Evolutionary conservation across 257 asterid species (phyloP).

Genomic region (Nicotiana benthamiana): DNA sequence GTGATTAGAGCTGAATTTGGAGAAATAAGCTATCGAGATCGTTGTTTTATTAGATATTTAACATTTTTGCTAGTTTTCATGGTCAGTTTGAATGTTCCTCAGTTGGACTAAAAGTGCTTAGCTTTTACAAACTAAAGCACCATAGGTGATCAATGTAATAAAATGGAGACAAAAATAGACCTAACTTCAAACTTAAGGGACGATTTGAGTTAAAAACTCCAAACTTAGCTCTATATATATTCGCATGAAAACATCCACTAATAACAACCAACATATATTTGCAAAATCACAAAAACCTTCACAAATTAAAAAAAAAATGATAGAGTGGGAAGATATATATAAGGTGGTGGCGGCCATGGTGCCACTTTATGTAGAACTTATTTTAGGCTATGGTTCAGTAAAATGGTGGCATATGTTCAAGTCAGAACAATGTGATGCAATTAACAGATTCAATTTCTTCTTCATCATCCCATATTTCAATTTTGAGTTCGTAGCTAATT

Average conservation of each 20-base stretch:
- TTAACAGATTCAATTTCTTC: constrained; percentile 20
- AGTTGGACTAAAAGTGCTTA: not conserved
- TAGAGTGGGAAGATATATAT: constrained; percentile 20
- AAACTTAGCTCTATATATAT: not conserved
- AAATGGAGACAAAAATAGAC: not conserved
- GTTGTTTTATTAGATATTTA: not conserved
- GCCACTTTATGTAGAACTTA: constrained; percentile 22
- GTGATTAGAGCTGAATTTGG: not conserved
- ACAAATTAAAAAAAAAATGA: constrained; percentile 12
- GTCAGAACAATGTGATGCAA: constrained; percentile 20
- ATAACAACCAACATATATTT: not conserved
- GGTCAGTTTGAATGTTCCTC: not conserved
- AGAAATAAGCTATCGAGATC: not conserved
- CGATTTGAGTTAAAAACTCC: not conserved
- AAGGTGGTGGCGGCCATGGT: constrained; percentile 23
- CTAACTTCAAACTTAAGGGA: not conserved
- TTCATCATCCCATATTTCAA: constrained; percentile 25
- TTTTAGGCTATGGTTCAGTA: constrained; percentile 23
- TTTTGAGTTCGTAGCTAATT: constrained; percentile 16
- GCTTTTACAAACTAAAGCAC: not conserved
- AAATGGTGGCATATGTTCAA: constrained; percentile 27
- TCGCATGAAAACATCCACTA: not conserved
- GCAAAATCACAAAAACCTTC: not conserved
- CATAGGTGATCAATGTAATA: not conserved
- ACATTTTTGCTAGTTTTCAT: not conserved